Conservation (phyloP, 352 stramenopile genomes). For the Globisporangium camurandrum region DNA sequence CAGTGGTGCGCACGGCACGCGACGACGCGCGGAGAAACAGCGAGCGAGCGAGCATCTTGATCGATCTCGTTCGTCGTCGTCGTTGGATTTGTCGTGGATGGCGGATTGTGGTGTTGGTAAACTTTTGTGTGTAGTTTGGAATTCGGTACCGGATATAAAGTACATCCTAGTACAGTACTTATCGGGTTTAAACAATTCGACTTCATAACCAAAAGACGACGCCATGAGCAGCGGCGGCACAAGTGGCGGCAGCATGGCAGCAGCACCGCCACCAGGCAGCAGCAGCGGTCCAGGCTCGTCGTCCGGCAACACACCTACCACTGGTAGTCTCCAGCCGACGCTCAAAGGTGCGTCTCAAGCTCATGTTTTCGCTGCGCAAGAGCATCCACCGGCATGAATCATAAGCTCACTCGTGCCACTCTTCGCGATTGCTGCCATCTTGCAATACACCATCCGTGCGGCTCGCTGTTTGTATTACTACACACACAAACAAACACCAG, state of each 20-base stretch:
- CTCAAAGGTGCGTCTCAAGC: constrained; percentile 47
- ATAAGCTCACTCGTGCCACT: background rate
- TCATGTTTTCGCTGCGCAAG: background rate
- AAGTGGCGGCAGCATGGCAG: background rate
- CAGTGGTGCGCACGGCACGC: constrained; percentile 8
- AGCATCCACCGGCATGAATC: background rate
- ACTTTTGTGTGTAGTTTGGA: too few relatives aligned
- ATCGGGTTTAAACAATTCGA: too few relatives aligned
- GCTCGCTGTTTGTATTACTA: background rate
- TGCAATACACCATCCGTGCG: background rate
- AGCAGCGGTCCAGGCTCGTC: constrained; percentile 13
- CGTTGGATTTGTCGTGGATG: too few relatives aligned
- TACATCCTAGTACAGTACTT: too few relatives aligned
- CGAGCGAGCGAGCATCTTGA: constrained; percentile 56
- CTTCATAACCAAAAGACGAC: too few relatives aligned
- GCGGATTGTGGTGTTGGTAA: too few relatives aligned
- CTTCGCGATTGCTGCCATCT: background rate
- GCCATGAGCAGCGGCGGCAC: constrained; percentile 3
- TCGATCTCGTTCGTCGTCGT: too few relatives aligned
- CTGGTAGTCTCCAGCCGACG: constrained; percentile 44
- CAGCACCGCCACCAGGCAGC: background rate
- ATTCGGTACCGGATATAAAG: too few relatives aligned
- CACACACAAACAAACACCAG: constrained; percentile 15
- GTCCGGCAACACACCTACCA: background rate
- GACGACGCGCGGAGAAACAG: constrained; percentile 32